A percentile compares a stretch with the other conserved stretches of the same genome.
Evolutionary conservation across 371 early-diverging fungal species (phyloP).

Genomic region (Polyrhizophydium stewartii): DNA sequence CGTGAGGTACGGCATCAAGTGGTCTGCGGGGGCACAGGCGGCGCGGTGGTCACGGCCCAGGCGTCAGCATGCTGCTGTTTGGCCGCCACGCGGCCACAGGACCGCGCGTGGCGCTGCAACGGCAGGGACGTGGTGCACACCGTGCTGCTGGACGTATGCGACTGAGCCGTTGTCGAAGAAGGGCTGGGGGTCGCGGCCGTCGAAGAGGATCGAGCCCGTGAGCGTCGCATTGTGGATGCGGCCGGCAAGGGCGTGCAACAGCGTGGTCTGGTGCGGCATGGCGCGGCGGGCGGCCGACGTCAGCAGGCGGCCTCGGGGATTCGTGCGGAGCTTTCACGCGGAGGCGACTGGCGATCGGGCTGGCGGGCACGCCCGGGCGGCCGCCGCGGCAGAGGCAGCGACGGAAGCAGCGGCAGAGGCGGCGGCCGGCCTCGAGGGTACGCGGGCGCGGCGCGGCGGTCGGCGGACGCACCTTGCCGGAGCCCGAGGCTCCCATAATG

Average conservation of each 20-base stretch:
- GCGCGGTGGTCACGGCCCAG: no score
- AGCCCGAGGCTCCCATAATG: constrained; percentile 62
- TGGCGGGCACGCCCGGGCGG: constrained; percentile 2
- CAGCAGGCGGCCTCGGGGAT: neutral
- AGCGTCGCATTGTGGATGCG: constrained; percentile 4
- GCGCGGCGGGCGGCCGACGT: neutral
- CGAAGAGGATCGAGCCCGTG: constrained; percentile 10
- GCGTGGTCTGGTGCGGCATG: constrained; percentile 6
- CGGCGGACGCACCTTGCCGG: constrained; percentile 54
- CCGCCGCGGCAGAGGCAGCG: neutral
- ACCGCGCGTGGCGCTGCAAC: no score
- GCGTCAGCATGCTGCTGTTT: neutral
- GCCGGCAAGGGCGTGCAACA: constrained; percentile 18
- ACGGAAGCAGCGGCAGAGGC: neutral
- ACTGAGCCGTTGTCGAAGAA: constrained; percentile 19
- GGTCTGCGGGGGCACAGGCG: constrained; percentile 8
- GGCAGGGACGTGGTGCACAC: no score
- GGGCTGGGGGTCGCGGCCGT: constrained; percentile 6
- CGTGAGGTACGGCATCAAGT: constrained; percentile 37
- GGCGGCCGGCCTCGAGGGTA: no score
- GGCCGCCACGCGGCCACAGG: no score
- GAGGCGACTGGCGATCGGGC: neutral
- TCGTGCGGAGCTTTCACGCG: neutral
- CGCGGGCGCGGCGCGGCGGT: no score
- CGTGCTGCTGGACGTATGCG: constrained; percentile 39